A percentile compares a stretch with the other conserved stretches of the same genome.
These are phyloP conservation scores for Hymenoscyphus repandus DNA, from an alignment of 2,329 filamentous ascomycete species.

Conservation along the genomic window DNA sequence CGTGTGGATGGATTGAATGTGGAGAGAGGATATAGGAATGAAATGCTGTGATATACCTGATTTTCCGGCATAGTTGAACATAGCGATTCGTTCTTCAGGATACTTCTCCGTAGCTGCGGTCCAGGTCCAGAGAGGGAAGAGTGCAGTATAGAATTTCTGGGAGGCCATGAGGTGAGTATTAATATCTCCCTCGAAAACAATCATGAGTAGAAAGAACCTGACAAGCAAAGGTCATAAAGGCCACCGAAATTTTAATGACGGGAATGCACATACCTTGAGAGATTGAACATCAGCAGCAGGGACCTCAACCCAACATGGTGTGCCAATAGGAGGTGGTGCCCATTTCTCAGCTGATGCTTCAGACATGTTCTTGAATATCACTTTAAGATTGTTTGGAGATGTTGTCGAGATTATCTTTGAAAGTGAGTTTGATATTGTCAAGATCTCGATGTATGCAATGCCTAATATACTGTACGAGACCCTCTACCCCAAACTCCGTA, in stretches of 20 bases:
- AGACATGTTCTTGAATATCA: background rate
- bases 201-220: no score
- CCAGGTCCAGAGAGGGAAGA: slow-evolving; percentile 14
- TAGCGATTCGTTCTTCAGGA: slow-evolving; percentile 7
- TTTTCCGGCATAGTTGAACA: slow-evolving; percentile 4
- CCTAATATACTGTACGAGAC: no score
- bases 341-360: slow-evolving; percentile 5
- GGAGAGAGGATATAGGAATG: background rate
- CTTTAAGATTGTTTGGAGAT: no score
- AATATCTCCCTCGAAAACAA: background rate
- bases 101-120: slow-evolving; percentile 9
- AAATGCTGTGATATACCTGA: background rate
- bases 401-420: no score
- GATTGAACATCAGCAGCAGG: slow-evolving; percentile 11
- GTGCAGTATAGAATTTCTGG: slow-evolving; percentile 11
- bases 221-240: no score
- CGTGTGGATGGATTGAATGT: no score
- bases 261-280: slow-evolving; percentile 5
- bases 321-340: slow-evolving; percentile 8
- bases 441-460: no score
- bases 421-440: no score
- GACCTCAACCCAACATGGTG: slow-evolving; percentile 13
- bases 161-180: background rate
- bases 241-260: background rate
- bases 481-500: no score